A percentile compares a stretch with the other conserved stretches of the same genome.
These are phyloP conservation scores for Chlamydomonas sp. DNA, from an alignment of 139 green algal genomes.

Conservation along the genomic window DNA sequence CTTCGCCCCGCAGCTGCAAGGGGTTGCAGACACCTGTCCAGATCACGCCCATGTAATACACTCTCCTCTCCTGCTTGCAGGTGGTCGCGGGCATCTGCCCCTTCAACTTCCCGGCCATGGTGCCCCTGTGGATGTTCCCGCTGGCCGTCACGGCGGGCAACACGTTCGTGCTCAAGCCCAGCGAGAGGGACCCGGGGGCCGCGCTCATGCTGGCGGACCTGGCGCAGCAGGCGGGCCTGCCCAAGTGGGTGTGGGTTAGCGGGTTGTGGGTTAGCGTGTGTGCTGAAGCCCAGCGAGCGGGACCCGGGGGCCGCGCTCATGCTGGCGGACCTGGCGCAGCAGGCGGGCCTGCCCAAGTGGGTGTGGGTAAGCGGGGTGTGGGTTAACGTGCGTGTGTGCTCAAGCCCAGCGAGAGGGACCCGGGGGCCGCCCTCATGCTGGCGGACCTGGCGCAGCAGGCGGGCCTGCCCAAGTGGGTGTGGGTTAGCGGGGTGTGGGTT, in stretches of 20 bases:
- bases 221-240: slow-evolving; percentile 82
- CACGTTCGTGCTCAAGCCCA: slow-evolving; percentile 92
- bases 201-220: slow-evolving; percentile 87
- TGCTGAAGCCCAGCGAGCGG: slow-evolving; percentile 82
- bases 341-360: slow-evolving; percentile 86
- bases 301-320: slow-evolving; percentile 54
- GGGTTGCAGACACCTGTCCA: no score
- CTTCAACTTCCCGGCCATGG: slow-evolving; percentile 97
- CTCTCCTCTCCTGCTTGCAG: slow-evolving; percentile 30
- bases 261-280: neutral
- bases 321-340: slow-evolving; percentile 82
- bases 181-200: slow-evolving; percentile 86
- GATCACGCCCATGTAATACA: no score
- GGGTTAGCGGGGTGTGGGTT: no score
- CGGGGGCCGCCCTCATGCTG: no score
- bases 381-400: neutral
- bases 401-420: no score
- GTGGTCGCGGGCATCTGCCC: slow-evolving; percentile 93
- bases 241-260: slow-evolving; percentile 57
- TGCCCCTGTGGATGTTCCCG: slow-evolving; percentile 92
- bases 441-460: no score
- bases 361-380: neutral
- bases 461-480: no score
- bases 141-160: slow-evolving; percentile 85
- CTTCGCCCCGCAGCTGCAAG: no score